phyloP scores from a whole-genome alignment of 208 protist genomes.

The Trypanosoma rangeli region DNA sequence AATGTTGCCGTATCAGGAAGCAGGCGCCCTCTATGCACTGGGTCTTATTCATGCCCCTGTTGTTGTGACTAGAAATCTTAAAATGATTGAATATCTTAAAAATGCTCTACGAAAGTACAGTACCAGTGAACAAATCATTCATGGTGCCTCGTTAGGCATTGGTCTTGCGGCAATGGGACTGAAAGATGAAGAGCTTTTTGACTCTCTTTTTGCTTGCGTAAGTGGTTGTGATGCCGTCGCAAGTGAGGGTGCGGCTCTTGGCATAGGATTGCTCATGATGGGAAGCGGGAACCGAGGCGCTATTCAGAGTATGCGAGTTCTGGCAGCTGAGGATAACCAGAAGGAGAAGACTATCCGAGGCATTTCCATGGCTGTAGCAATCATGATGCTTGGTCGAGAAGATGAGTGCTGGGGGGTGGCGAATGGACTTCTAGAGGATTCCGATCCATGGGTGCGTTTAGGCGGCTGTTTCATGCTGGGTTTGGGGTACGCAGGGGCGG shows the following conservation, averaged over 20 bases:
- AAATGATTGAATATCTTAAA: conserved; percentile 80
- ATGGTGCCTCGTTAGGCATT: conserved; percentile 98
- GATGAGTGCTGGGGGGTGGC: conserved; percentile 93
- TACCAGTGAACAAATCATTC: conserved; percentile 91
- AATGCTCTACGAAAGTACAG: conserved; percentile 68
- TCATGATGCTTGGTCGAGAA: conserved; percentile 97
- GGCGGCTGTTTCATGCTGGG: conserved; percentile 97
- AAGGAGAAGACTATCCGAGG: conserved; percentile 99
- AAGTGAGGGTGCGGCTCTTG: conserved; percentile 98
- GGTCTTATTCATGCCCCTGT: conserved; percentile 97
- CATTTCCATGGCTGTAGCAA: conserved; percentile 94
- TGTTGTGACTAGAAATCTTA: conserved; percentile 83
- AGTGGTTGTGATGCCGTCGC: conserved; percentile 95
- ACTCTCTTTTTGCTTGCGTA: conserved; percentile 95
- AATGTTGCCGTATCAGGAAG: conserved; percentile 93
- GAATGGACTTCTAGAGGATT: conserved; percentile 91
- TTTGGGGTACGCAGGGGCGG: conserved; percentile 97
- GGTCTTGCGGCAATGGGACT: conserved; percentile 92
- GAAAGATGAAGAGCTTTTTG: conserved; percentile 92
- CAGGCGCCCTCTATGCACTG: conserved; percentile 97
- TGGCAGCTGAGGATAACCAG: conserved; percentile 95
- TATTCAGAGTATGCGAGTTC: conserved; percentile 93
- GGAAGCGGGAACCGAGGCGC: conserved; percentile 90
- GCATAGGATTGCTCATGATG: conserved; percentile 98
- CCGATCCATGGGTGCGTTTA: conserved; percentile 97